phyloP scores from a whole-genome alignment of 257 asterid genomes.

The Nicotiana otophora region DNA sequence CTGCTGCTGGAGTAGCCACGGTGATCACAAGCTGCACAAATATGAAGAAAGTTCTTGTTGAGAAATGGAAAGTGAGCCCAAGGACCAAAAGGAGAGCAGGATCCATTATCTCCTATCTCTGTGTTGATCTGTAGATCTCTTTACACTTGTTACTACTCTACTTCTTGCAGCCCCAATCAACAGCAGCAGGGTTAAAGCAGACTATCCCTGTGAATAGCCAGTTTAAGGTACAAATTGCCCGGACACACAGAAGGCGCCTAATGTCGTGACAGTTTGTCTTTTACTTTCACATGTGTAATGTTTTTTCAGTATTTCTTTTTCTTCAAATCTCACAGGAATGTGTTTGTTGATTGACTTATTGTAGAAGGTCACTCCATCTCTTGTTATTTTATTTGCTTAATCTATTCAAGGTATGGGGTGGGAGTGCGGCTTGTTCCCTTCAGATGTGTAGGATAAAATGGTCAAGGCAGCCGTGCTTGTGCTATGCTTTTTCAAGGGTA shows the following conservation, averaged over 20 bases:
- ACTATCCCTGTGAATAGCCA: background rate
- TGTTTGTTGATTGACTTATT: background rate
- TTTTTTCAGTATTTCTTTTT: background rate
- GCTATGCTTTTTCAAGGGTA: too few relatives aligned
- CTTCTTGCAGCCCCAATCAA: background rate
- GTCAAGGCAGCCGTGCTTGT: too few relatives aligned
- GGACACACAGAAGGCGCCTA: background rate
- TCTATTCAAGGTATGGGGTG: background rate
- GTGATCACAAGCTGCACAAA: conserved; percentile 52
- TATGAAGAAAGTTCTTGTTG: conserved; percentile 66
- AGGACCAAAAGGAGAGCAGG: conserved; percentile 84
- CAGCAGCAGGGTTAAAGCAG: background rate
- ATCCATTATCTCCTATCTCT: conserved; percentile 65
- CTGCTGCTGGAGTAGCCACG: conserved; percentile 65
- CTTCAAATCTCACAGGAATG: background rate
- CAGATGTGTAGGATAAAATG: background rate
- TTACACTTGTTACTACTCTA: too few relatives aligned
- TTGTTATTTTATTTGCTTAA: background rate
- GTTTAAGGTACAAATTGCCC: background rate
- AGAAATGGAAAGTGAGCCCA: conserved; percentile 68
- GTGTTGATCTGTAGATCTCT: conserved; percentile 48
- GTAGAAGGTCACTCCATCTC: background rate
- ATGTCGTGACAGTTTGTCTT: background rate
- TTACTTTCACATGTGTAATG: background rate
- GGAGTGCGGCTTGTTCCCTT: background rate